These are phyloP conservation scores for Eleusine indica DNA, from an alignment of 176 grass and related monocot genomes.

Conservation along the genomic window DNA sequence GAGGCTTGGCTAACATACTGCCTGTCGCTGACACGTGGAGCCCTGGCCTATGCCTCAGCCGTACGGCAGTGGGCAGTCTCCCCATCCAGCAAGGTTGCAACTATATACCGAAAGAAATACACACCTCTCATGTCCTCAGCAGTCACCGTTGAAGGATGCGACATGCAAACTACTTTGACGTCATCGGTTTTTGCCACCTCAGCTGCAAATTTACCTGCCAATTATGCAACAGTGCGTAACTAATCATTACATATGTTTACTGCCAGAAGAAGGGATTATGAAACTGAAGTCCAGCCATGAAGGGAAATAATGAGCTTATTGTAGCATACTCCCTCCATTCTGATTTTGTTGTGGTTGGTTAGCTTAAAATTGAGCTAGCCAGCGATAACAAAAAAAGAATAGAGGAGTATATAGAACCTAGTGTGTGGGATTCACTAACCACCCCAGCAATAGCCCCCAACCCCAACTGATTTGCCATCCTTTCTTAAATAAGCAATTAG, in stretches of 20 bases:
- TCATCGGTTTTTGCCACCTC: slow-evolving; percentile 33
- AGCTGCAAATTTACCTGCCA: slow-evolving; percentile 33
- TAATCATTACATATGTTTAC: neutral
- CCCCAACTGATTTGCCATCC: neutral
- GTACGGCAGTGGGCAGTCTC: too few species aligned
- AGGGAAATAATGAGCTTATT: neutral
- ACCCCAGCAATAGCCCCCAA: slow-evolving; percentile 49
- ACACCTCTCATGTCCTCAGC: slow-evolving; percentile 42
- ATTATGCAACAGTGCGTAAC: neutral
- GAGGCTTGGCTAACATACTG: too few species aligned
- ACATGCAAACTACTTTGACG: slow-evolving; percentile 27
- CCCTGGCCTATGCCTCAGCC: too few species aligned
- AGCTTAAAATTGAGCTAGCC: too few species aligned
- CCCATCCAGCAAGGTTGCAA: neutral
- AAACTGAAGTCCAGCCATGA: neutral
- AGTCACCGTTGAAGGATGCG: slow-evolving; percentile 31
- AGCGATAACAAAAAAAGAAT: too few species aligned
- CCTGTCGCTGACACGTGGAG: too few species aligned
- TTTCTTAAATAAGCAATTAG: slow-evolving; percentile 33
- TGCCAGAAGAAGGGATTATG: neutral
- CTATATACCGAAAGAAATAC: neutral
- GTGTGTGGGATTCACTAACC: neutral
- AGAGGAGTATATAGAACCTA: too few species aligned
- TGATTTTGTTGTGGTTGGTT: too few species aligned
- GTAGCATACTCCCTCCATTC: too few species aligned